A percentile compares a stretch with the other conserved stretches of the same genome.
These are phyloP conservation scores for Babesia sp. DNA, from an alignment of 169 alveolate genomes.

Conservation along the genomic window DNA sequence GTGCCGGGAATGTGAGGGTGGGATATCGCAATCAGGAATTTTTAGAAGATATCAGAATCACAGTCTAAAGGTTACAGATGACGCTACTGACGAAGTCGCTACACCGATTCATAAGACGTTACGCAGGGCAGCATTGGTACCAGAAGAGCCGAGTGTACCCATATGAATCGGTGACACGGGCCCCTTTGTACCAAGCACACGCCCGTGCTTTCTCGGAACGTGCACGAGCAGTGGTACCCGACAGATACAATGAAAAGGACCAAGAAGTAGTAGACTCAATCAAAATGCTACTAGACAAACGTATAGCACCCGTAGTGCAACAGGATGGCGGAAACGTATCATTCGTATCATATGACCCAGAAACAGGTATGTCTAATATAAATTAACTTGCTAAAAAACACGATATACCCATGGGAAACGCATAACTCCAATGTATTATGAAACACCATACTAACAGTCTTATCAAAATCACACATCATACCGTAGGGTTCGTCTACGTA, in stretches of 20 bases:
- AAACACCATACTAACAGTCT: too few species aligned
- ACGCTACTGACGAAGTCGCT: not conserved
- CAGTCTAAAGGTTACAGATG: too few species aligned
- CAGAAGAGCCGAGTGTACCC: not conserved
- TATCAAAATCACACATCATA: not conserved
- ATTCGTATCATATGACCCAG: slow-evolving; percentile 71
- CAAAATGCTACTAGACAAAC: slow-evolving; percentile 72
- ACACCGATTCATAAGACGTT: not conserved
- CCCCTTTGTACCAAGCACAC: not conserved
- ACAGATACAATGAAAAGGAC: slow-evolving; percentile 40
- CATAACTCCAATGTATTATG: not conserved
- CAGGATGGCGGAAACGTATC: slow-evolving; percentile 80
- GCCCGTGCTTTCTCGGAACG: slow-evolving; percentile 16
- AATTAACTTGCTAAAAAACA: too few species aligned
- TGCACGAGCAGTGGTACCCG: slow-evolving; percentile 53
- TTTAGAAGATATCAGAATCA: too few species aligned
- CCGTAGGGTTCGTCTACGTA: slow-evolving; percentile 74
- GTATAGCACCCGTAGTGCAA: slow-evolving; percentile 74
- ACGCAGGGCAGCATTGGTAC: not conserved
- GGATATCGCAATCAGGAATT: too few species aligned
- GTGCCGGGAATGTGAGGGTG: too few species aligned
- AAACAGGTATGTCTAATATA: slow-evolving; percentile 67
- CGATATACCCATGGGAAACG: not conserved
- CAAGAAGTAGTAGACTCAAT: slow-evolving; percentile 72
- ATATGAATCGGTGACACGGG: not conserved